phyloP scores from a whole-genome alignment of 768 basidiomycete species.

The Leccinum longicurvipes region DNA sequence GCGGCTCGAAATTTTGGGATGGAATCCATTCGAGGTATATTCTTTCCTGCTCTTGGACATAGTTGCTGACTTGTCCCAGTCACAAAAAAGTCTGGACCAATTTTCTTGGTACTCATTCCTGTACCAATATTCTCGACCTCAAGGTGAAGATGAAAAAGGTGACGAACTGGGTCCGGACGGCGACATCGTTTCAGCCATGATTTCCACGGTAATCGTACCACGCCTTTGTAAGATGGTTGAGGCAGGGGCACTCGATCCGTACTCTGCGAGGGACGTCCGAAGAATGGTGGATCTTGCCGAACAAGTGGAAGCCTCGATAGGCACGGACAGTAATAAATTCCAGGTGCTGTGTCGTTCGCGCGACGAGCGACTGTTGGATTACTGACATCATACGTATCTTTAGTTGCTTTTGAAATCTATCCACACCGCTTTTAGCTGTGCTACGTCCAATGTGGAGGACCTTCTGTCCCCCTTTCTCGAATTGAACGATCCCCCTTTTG shows the following conservation, averaged over 20 bases:
- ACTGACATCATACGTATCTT: slow-evolving; percentile 10
- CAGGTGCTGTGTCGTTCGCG: slow-evolving; percentile 41
- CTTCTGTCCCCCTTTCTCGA: slow-evolving; percentile 49
- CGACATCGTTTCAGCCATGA: slow-evolving; percentile 84
- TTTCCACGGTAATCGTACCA: slow-evolving; percentile 80
- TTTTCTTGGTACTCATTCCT: slow-evolving; percentile 83
- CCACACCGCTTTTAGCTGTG: slow-evolving; percentile 47
- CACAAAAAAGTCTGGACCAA: slow-evolving; percentile 65
- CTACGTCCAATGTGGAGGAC: slow-evolving; percentile 49
- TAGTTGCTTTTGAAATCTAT: slow-evolving; percentile 61
- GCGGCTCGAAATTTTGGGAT: slow-evolving; percentile 80
- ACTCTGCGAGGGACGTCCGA: slow-evolving; percentile 61
- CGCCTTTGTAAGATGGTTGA: slow-evolving; percentile 70
- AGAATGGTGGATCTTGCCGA: slow-evolving; percentile 72
- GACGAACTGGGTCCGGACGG: slow-evolving; percentile 77
- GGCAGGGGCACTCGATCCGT: slow-evolving; percentile 79
- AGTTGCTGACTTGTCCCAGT: slow-evolving; percentile 10
- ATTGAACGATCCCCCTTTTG: slow-evolving; percentile 50
- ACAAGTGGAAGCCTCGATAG: slow-evolving; percentile 75
- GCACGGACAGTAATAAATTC: slow-evolving; percentile 57
- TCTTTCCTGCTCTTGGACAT: not conserved
- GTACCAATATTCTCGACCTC: slow-evolving; percentile 63
- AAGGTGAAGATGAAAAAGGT: slow-evolving; percentile 41
- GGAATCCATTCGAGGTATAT: slow-evolving; percentile 82
- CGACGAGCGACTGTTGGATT: not conserved